Percentiles rank a stretch among this genome's conserved stretches.
These are phyloP conservation scores for Agastache rugosa DNA, from an alignment of 257 asterid species.

Conservation along the genomic window DNA sequence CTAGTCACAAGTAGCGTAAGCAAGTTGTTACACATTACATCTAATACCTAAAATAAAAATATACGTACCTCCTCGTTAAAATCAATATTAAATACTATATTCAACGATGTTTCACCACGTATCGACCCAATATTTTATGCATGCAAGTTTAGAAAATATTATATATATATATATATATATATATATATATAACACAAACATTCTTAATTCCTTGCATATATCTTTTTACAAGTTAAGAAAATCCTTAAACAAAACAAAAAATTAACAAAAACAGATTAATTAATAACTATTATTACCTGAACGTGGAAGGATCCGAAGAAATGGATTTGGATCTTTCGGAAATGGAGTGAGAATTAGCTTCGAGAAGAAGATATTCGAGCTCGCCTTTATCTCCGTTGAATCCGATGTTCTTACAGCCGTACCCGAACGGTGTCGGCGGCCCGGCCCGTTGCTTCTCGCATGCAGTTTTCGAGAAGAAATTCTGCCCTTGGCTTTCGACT, in stretches of 20 bases:
- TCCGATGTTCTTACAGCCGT: constrained; percentile 81
- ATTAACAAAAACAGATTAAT: neutral
- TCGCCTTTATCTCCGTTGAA: constrained; percentile 78
- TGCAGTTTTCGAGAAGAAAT: constrained; percentile 58
- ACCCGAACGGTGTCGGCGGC: constrained; percentile 68
- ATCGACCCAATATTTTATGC: neutral
- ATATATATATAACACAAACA: neutral
- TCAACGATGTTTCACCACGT: neutral
- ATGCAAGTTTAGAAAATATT: constrained; percentile 15
- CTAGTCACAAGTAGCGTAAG: neutral
- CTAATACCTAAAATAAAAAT: neutral
- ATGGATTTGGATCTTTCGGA: constrained; percentile 47
- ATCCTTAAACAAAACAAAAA: no score
- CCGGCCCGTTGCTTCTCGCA: constrained; percentile 60
- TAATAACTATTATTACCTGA: constrained; percentile 51
- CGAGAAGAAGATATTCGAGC: constrained; percentile 69
- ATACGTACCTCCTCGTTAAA: neutral
- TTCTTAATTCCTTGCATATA: neutral
- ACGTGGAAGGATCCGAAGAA: constrained; percentile 49
- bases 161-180: neutral
- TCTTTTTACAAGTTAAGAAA: neutral
- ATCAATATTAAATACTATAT: neutral
- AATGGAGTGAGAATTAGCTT: constrained; percentile 53
- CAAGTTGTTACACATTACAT: neutral
- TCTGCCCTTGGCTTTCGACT: constrained; percentile 50